A percentile compares a stretch with the other conserved stretches of the same genome.
Conservation (phyloP, 2,329 filamentous ascomycete species). For the Aspergillus neotritici region DNA sequence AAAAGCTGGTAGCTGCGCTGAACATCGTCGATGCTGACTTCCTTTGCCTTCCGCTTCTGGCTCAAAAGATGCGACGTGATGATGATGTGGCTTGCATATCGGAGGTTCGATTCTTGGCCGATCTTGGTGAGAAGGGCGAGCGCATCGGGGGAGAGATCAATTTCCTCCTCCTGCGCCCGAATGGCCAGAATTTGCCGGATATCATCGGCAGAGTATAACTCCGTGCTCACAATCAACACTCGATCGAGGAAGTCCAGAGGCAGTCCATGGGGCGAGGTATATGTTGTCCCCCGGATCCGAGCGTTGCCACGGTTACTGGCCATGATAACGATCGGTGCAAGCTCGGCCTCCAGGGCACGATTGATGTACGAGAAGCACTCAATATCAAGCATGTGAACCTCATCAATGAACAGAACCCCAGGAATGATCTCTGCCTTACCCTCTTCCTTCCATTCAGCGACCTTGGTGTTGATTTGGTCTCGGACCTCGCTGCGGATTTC, state of each 20-base stretch:
- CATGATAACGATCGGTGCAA: constrained; percentile 98
- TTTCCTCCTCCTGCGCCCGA: constrained; percentile 90
- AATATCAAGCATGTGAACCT: constrained; percentile 99
- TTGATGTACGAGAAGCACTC: constrained; percentile 99
- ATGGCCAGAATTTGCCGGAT: constrained; percentile 90
- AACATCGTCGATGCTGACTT: constrained; percentile 81
- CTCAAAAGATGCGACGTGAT: constrained; percentile 84
- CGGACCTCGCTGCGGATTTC: constrained; percentile 96
- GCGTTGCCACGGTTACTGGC: constrained; percentile 92
- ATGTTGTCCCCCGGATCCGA: constrained; percentile 86
- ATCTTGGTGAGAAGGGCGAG: constrained; percentile 93
- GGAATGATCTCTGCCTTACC: constrained; percentile 98
- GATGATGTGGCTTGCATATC: constrained; percentile 97
- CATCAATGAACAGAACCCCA: constrained; percentile 95
- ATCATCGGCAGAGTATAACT: constrained; percentile 74
- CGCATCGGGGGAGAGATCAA: constrained; percentile 84
- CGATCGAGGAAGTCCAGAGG: constrained; percentile 94
- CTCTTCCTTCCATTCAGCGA: constrained; percentile 98
- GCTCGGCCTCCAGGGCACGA: constrained; percentile 86
- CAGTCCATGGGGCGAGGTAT: constrained; percentile 86
- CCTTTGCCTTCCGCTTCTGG: constrained; percentile 77
- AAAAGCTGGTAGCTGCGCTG: constrained; percentile 91
- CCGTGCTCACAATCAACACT: constrained; percentile 92
- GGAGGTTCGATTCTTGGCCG: constrained; percentile 80
- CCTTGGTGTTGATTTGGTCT: constrained; percentile 98